A percentile compares a stretch with the other conserved stretches of the same genome.
Evolutionary conservation across 306 rosid species (phyloP).

Genomic region (Luffa aegyptiaca): DNA sequence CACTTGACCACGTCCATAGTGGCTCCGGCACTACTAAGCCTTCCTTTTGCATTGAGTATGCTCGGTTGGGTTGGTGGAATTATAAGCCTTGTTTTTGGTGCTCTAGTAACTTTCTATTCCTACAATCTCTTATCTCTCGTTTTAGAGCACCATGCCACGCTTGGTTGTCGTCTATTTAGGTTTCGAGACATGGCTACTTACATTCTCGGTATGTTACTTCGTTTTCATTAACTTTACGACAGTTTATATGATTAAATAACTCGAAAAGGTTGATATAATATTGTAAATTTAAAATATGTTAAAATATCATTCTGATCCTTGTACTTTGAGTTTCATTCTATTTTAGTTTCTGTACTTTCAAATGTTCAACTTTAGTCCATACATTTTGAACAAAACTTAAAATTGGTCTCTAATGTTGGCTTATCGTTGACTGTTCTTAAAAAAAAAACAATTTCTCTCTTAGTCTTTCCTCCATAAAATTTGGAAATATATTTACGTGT

Average conservation of each 20-base stretch:
- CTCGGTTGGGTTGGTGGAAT: slow-evolving; percentile 80
- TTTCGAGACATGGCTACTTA: slow-evolving; percentile 62
- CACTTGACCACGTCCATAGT: slow-evolving; percentile 81
- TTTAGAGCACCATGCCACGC: slow-evolving; percentile 57
- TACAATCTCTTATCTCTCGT: slow-evolving; percentile 64
- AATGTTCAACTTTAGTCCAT: no score
- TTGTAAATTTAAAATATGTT: no score
- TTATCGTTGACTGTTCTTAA: no score
- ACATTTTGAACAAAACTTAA: no score
- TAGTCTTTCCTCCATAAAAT: no score
- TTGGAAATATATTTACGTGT: no score
- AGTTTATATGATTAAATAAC: no score
- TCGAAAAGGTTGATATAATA: neutral
- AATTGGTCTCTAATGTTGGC: no score
- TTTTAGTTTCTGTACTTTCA: no score
- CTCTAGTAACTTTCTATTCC: slow-evolving; percentile 54
- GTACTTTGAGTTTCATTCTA: no score
- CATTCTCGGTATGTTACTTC: slow-evolving; percentile 31
- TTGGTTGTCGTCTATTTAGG: slow-evolving; percentile 64
- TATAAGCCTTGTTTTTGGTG: slow-evolving; percentile 38
- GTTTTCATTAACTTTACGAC: neutral
- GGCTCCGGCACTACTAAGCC: slow-evolving; percentile 52
- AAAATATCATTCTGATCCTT: no score
- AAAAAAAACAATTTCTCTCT: no score
- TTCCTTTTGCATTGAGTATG: slow-evolving; percentile 47